phyloP scores from a whole-genome alignment of 1,284 basidiomycete species.

The Marasmius tenuissimus region DNA sequence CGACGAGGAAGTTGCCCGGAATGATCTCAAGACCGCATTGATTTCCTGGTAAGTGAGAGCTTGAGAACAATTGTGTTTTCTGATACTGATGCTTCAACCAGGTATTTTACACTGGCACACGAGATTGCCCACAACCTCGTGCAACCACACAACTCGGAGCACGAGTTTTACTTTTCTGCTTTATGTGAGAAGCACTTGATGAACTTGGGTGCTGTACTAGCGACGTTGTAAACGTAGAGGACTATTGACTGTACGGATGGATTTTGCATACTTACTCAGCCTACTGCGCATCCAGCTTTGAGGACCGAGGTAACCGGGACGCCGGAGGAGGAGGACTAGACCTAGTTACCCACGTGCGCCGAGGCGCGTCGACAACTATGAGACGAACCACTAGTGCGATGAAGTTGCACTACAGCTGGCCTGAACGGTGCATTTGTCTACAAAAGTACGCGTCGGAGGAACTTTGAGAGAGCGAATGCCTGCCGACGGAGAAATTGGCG shows the following conservation, averaged over 20 bases:
- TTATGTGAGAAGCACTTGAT: conserved; percentile 72
- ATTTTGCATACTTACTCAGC: background rate
- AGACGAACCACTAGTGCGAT: no score
- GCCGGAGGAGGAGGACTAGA: no score
- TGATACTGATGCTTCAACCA: conserved; percentile 23
- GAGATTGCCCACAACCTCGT: conserved; percentile 89
- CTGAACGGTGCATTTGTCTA: background rate
- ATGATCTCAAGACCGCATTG: conserved; percentile 66
- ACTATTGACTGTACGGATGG: background rate
- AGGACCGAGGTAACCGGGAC: no score
- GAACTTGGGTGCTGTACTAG: conserved; percentile 20
- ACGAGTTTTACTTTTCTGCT: conserved; percentile 93
- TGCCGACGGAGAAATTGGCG: background rate
- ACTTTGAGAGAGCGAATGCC: no score
- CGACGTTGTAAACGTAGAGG: background rate
- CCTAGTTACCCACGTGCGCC: no score
- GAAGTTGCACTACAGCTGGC: background rate
- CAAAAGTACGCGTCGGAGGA: no score
- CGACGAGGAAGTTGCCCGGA: conserved; percentile 63
- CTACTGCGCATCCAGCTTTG: background rate
- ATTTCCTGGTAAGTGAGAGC: conserved; percentile 66
- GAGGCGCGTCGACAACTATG: no score
- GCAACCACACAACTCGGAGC: conserved; percentile 77
- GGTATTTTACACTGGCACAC: conserved; percentile 92
- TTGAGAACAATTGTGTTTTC: background rate